A percentile compares a stretch with the other conserved stretches of the same genome.
These are phyloP conservation scores for Nemania sp. DNA, from an alignment of 2,329 filamentous ascomycete genomes.

Conservation along the genomic window DNA sequence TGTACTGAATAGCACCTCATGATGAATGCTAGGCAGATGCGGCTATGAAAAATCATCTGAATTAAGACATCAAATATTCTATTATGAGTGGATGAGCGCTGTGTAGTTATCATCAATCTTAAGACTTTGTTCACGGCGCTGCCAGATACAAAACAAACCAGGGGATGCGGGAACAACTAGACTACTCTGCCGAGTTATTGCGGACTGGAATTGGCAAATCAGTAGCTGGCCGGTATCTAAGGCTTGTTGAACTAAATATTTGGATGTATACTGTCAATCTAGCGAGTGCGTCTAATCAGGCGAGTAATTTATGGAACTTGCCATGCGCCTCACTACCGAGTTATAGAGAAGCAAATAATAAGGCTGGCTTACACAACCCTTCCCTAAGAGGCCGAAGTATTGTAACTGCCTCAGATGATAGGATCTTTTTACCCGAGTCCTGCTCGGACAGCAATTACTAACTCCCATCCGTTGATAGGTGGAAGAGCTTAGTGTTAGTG, in stretches of 20 bases:
- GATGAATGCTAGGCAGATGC: too few species aligned
- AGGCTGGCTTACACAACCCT: slow-evolving; percentile 28
- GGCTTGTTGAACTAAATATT: slow-evolving; percentile 14
- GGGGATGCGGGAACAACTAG: slow-evolving; percentile 24
- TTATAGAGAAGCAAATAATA: slow-evolving; percentile 8
- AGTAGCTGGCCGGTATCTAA: slow-evolving; percentile 12
- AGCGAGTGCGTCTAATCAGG: slow-evolving; percentile 34
- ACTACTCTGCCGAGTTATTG: not conserved
- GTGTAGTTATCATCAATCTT: too few species aligned
- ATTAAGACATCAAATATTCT: too few species aligned
- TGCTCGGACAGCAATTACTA: slow-evolving; percentile 2
- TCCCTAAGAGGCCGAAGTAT: slow-evolving; percentile 20
- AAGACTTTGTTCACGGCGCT: too few species aligned
- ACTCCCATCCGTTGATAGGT: slow-evolving; percentile 22
- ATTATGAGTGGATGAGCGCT: too few species aligned
- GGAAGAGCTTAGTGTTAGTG: slow-evolving; percentile 28
- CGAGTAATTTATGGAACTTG: slow-evolving; percentile 36
- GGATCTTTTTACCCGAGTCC: not conserved
- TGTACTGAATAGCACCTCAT: too few species aligned
- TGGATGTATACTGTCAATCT: slow-evolving; percentile 31
- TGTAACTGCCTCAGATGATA: slow-evolving; percentile 32
- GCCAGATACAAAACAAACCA: not conserved
- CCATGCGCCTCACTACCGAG: slow-evolving; percentile 33
- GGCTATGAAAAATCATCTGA: too few species aligned
- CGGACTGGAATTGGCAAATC: slow-evolving; percentile 14